Conservation (phyloP, 768 basidiomycete genomes). For the Mycena alexandri region DNA sequence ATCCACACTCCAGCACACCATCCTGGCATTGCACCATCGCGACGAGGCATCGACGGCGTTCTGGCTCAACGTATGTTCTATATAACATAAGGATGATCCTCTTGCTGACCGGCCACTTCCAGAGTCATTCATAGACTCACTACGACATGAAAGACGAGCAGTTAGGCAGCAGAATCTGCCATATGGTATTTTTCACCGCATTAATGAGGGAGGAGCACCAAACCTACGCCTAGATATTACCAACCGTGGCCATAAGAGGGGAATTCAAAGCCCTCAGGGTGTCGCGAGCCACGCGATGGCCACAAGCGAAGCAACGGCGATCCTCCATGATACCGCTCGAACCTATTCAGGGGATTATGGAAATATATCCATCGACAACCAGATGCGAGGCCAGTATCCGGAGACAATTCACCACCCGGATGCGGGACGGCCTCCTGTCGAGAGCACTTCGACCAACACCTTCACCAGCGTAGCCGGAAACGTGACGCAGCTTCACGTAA, state of each 20-base stretch:
- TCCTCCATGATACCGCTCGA: neutral
- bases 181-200: slow-evolving; percentile 1
- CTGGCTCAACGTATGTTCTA: neutral
- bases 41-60: neutral
- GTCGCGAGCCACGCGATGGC: neutral
- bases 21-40: slow-evolving; percentile 1
- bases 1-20: neutral
- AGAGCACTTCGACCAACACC: neutral
- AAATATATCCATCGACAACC: neutral
- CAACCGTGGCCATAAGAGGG: too few relatives aligned
- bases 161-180: neutral
- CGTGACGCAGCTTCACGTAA: neutral
- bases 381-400: neutral
- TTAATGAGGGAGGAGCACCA: too few relatives aligned
- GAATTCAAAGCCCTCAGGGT: too few relatives aligned
- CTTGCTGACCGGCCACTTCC: neutral
- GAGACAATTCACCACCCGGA: neutral
- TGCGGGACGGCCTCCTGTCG: neutral
- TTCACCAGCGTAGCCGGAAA: neutral
- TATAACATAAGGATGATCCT: neutral
- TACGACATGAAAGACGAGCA: too few relatives aligned
- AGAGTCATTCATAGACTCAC: neutral
- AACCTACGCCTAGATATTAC: too few relatives aligned
- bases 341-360: too few relatives aligned
- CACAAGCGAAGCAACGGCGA: slow-evolving; percentile 2